phyloP scores from a whole-genome alignment of 2,329 filamentous ascomycete genomes.

The Colletotrichum tamarilloi region DNA sequence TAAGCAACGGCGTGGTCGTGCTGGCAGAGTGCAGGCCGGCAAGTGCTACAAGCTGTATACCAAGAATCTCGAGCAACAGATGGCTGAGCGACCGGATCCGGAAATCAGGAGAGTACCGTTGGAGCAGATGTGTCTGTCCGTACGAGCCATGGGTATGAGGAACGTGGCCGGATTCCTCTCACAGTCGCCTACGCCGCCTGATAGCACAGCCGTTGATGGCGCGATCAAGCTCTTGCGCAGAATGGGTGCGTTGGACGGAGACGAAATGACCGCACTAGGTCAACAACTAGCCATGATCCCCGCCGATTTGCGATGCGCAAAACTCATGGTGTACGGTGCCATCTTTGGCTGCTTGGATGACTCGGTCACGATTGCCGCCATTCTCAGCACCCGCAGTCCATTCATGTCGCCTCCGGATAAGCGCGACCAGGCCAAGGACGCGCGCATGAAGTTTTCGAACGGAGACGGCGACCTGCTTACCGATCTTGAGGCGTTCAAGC shows the following conservation, averaged over 20 bases:
- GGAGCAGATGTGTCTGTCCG: conserved; percentile 93
- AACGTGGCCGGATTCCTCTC: conserved; percentile 86
- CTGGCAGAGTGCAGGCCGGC: conserved; percentile 90
- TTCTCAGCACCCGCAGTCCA: conserved; percentile 88
- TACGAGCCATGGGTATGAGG: conserved; percentile 91
- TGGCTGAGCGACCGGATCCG: conserved; percentile 89
- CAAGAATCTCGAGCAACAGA: conserved; percentile 83
- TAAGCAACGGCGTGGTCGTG: conserved; percentile 92
- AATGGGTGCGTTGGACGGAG: conserved; percentile 89
- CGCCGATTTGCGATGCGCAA: conserved; percentile 90
- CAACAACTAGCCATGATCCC: conserved; percentile 95
- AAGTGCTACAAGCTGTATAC: conserved; percentile 97
- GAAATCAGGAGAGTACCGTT: conserved; percentile 94
- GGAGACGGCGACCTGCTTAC: conserved; percentile 90
- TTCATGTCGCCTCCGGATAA: conserved; percentile 88
- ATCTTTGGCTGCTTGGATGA: conserved; percentile 94
- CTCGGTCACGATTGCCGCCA: conserved; percentile 88
- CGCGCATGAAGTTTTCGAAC: conserved; percentile 77
- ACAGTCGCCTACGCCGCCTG: conserved; percentile 89
- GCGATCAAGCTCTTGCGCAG: conserved; percentile 82
- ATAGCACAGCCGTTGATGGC: conserved; percentile 84
- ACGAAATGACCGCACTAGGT: conserved; percentile 89
- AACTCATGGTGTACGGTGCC: conserved; percentile 94
- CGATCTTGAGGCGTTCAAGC: conserved; percentile 84
- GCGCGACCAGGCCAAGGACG: conserved; percentile 83